Evolutionary conservation across 202 grass and related monocot species (phyloP).

Genomic region (Schoenoplectus tabernaemontani): DNA sequence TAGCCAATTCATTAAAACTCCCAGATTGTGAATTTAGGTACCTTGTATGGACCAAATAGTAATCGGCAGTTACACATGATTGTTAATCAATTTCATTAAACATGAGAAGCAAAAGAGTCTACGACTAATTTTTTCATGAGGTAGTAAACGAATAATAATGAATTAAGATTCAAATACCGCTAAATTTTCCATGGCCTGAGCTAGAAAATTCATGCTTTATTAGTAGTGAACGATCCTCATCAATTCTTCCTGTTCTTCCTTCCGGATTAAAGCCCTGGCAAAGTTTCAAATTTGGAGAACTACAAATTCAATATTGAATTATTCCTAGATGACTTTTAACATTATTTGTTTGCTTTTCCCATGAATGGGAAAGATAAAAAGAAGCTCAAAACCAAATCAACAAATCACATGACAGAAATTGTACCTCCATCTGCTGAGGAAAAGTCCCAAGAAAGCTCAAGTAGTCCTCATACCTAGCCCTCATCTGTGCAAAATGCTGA

Average conservation of each 20-base stretch:
- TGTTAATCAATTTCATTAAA: neutral
- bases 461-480: slow-evolving; percentile 42
- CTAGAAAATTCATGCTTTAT: slow-evolving; percentile 38
- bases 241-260: slow-evolving; percentile 16
- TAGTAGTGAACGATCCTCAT: slow-evolving; percentile 21
- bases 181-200: slow-evolving; percentile 46
- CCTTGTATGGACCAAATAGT: neutral
- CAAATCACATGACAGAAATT: neutral
- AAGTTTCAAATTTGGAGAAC: neutral
- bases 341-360: neutral
- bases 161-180: slow-evolving; percentile 37
- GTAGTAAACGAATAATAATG: neutral
- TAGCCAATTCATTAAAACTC: neutral
- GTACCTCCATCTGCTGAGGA: slow-evolving; percentile 50
- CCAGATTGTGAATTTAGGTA: neutral
- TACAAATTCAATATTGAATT: neutral
- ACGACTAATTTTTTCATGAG: neutral
- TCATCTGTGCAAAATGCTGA: slow-evolving; percentile 39
- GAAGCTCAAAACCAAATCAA: neutral
- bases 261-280: slow-evolving; percentile 41
- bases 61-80: neutral
- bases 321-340: neutral
- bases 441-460: slow-evolving; percentile 40
- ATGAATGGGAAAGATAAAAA: neutral
- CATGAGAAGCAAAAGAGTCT: neutral